A percentile compares a stretch with the other conserved stretches of the same genome.
phyloP scores from a whole-genome alignment of 192 early-diverging fungal genomes.

The Backusella luteola region DNA sequence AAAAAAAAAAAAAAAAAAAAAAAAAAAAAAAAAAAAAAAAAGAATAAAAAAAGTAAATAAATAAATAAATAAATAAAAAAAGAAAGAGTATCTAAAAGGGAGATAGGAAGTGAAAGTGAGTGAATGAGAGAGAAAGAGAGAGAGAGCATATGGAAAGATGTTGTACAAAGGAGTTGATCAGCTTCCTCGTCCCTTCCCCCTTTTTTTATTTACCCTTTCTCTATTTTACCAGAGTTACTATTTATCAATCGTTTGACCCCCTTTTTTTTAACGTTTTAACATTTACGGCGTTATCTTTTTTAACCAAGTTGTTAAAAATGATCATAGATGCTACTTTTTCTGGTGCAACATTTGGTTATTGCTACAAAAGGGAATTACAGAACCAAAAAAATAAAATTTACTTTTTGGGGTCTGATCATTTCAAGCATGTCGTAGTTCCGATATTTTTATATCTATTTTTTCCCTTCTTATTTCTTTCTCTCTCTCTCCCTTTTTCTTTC shows the following conservation, averaged over 20 bases:
- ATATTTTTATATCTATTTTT: neutral
- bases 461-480: no score
- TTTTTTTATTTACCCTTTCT: neutral
- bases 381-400: neutral
- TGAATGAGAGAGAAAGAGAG: neutral
- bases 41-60: neutral
- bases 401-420: neutral
- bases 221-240: no score
- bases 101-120: neutral
- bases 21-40: neutral
- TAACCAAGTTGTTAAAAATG: neutral
- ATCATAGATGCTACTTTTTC: neutral
- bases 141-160: neutral
- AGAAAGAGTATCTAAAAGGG: neutral
- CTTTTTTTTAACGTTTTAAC: neutral
- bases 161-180: slow-evolving; percentile 4
- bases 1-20: neutral
- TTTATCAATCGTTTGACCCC: neutral
- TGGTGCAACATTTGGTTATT: neutral
- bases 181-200: neutral
- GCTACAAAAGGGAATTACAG: neutral
- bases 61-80: neutral
- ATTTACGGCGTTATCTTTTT: neutral
- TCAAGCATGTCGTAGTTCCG: neutral
- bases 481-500: no score